Base-by-base conservation (phyloP, 2,329 filamentous ascomycete species). In the Fusarium oxysporum region DNA sequence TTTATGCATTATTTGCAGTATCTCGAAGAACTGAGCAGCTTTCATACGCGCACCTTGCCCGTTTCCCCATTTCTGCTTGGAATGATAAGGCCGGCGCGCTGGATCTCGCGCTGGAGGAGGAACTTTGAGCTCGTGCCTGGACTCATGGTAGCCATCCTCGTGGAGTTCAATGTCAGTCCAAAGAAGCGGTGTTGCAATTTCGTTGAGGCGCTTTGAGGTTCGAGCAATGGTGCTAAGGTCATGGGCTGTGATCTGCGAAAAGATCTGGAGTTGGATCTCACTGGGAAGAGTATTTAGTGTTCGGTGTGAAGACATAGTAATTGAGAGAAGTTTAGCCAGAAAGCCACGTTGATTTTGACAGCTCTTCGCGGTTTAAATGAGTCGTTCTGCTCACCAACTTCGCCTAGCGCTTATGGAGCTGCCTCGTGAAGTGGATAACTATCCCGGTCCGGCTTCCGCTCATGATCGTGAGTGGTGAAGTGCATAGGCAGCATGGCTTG, bases 101-200 rank as follows among this genome's bases (percentile, higher is more conserved):
- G 68, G 48, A 8, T 45, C 6, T 8, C 53, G 60, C 1, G 58
- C 32, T 8, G 73, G 71, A 4, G 63, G 40, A 9, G 73, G 73
- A 0, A 43, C 5, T 2, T 60, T 60, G 0, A 65, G 6, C 30
- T 75, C 44, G 14, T n/a, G 11, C 0, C 8, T 41, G 17, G 48
- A 48, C 16, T 62, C 66, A 25, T 76, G 74, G 7, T 54, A 73
- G 5, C 69, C 63, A 2, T 21, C 10, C 5, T 47, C 8, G 5
- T 76, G 74, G 11, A 71, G 35, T 23, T 76, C 74, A 44, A 76
- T 59, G 6, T 73, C 47, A 28, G 40, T 43, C 74, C 74, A 76
- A 12, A 76, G 23, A 6, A 61, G 55, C 4, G 73, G 61, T 28
- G 44, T 61, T 8, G 32, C 25, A 7, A 67, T 23, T 3, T 28